Base-by-base conservation (phyloP, 164 flowering plant species). In the Tetrastigma voinierianum region DNA sequence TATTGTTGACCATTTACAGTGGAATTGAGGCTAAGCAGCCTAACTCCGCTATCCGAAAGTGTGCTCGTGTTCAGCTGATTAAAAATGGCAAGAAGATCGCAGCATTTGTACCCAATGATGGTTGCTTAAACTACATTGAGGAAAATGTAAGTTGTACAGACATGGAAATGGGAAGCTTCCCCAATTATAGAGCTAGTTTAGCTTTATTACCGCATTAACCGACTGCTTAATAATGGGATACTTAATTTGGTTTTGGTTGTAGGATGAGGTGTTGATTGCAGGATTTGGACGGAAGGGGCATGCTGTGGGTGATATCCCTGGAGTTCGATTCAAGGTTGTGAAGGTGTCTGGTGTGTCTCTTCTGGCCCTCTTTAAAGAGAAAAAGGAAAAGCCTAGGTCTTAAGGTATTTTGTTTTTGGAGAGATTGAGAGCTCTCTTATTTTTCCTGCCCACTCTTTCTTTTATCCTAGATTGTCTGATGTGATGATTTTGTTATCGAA, bases 11-110 rank as follows among this genome's bases (percentile, higher is more conserved):
- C 40, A 21, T 17, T 7, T 70, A 52, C 81, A 85, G 89, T 24
- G 89, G 89, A 0, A 85, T 85, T 83, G 89, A 85, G 56, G 89
- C 89, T 51, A 85, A 85, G 77, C 89, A 85, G 76, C 89, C 89
- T 0, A 85, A 85, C 89, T 85, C 87, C 71, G 89, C 87, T 57
- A 85, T 85, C 66, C 62, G 85, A 56, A 85, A 85, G 43, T 85
- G 89, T 73, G 89, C 89, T 53, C 68, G 87, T 48, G 89, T 85
- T 71, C 89, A 85, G 65, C 65, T 85, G 61, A 85, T 85, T 51
- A 85, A 85, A 63, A 85, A 85, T 45, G 89, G 89, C 10, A 85
- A 85, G 77, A 85, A 85, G 82, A 85, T 83, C 63, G 89, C 89
- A 45, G 86, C 89, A 18, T 85, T 85, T 53, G 86, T 85, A 5